Evolutionary conservation across 1,284 basidiomycete species (phyloP).

Genomic region (Rhizopogon parksii): DNA sequence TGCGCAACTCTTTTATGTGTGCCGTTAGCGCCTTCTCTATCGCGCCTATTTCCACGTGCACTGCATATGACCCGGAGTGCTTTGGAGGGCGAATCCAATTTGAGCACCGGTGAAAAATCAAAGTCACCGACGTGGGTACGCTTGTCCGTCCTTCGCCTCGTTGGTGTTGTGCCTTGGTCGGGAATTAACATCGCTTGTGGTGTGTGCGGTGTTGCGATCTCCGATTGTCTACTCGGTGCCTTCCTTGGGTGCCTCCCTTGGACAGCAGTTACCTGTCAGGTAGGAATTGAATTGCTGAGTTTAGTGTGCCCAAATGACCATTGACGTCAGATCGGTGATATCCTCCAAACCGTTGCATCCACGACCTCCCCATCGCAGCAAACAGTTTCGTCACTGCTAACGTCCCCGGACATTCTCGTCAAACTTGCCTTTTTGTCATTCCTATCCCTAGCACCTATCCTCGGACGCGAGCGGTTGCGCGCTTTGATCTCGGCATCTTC

Average conservation of each 20-base stretch:
- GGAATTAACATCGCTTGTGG: slow-evolving; percentile 93
- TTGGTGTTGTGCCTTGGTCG: slow-evolving; percentile 90
- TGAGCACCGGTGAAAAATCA: slow-evolving; percentile 27
- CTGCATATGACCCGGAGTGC: slow-evolving; percentile 73
- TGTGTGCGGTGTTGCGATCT: slow-evolving; percentile 71
- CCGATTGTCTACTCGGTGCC: slow-evolving; percentile 71
- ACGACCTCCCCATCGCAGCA: slow-evolving; percentile 60
- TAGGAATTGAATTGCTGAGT: slow-evolving; percentile 26
- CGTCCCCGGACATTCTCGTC: slow-evolving; percentile 63
- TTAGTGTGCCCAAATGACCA: slow-evolving; percentile 6
- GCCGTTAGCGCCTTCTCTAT: slow-evolving; percentile 79
- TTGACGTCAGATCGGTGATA: slow-evolving; percentile 63
- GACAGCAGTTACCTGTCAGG: slow-evolving; percentile 84
- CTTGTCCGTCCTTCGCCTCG: slow-evolving; percentile 75
- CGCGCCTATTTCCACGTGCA: slow-evolving; percentile 74
- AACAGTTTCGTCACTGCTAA: slow-evolving; percentile 64
- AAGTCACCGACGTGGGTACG: slow-evolving; percentile 75
- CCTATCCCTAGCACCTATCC: slow-evolving; percentile 71
- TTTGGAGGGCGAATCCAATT: slow-evolving; percentile 46
- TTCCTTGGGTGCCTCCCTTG: slow-evolving; percentile 78
- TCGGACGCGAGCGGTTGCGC: slow-evolving; percentile 59
- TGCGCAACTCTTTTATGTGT: slow-evolving; percentile 72
- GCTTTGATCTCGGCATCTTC: slow-evolving; percentile 42
- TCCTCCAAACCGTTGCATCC: slow-evolving; percentile 69
- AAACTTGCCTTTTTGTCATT: slow-evolving; percentile 70